These are phyloP conservation scores for Chaetomium cochliodes DNA, from an alignment of 495 filamentous ascomycete species.

Conservation along the genomic window DNA sequence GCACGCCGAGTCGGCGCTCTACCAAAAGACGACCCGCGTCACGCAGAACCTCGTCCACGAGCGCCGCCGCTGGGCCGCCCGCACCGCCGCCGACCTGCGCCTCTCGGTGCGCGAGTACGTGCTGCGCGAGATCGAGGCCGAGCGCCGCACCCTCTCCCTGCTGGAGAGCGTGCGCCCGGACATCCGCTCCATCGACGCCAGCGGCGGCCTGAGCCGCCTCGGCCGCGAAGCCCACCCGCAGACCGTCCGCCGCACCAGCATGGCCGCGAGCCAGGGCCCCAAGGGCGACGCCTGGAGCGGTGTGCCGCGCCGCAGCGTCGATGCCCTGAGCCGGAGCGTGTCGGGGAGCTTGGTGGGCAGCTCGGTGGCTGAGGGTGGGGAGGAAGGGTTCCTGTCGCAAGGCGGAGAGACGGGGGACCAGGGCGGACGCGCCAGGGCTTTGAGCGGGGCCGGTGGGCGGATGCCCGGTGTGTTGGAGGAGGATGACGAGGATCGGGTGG, in stretches of 20 bases:
- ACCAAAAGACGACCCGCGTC: slow-evolving; percentile 79
- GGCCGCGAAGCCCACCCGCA: slow-evolving; percentile 81
- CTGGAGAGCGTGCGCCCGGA: slow-evolving; percentile 90
- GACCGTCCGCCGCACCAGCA: slow-evolving; percentile 64
- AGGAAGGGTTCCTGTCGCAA: slow-evolving; percentile 41
- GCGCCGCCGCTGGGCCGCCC: slow-evolving; percentile 85
- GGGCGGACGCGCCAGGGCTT: slow-evolving; percentile 49
- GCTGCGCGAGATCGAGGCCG: slow-evolving; percentile 90
- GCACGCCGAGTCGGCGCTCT: slow-evolving; percentile 71
- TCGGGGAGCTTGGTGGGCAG: slow-evolving; percentile 64
- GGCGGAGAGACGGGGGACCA: slow-evolving; percentile 28
- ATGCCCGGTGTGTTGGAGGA: slow-evolving; percentile 70
- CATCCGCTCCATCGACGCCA: slow-evolving; percentile 86
- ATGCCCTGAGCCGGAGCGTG: slow-evolving; percentile 72
- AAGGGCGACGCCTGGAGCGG: slow-evolving; percentile 98
- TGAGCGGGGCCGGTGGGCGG: slow-evolving; percentile 56
- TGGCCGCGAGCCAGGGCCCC: slow-evolving; percentile 85
- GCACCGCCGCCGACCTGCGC: slow-evolving; percentile 78
- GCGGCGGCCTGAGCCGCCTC: slow-evolving; percentile 81
- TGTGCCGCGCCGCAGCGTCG: slow-evolving; percentile 73
- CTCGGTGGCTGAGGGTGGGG: slow-evolving; percentile 42
- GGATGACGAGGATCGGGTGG: slow-evolving; percentile 89
- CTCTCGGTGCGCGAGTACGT: slow-evolving; percentile 86
- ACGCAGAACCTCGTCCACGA: slow-evolving; percentile 86
- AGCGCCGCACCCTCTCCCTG: slow-evolving; percentile 86